Base-by-base conservation (phyloP, 306 rosid genomes). In the Glycine latifolia region DNA sequence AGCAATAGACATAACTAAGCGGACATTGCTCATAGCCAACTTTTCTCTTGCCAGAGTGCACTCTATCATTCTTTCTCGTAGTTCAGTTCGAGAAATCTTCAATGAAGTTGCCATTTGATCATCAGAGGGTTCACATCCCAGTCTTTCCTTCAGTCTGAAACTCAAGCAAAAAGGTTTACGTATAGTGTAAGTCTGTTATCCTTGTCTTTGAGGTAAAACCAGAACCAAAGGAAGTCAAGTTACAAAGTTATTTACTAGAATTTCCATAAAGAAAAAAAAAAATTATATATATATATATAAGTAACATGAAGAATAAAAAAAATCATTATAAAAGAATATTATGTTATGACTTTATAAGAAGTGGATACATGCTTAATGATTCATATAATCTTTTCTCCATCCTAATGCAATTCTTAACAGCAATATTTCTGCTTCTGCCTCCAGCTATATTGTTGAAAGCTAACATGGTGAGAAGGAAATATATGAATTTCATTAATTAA, bases 21-120 rank as follows among this genome's bases (percentile, higher is more conserved):
- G 99, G 81, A 95, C 94, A 76, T 95, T 95, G 88, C 98, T 91
- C 99, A 95, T 93, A 26, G 98, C 89, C 84, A 95, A 79, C 85
- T 88, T 90, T 87, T 95, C 98, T 86, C 96, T 93, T 14, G 99
- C 99, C 84, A 95, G 82, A 81, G 89, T 61, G 79, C 94, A 85
- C 83, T 95, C 96, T 31, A 93, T 86, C 84, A 85, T 60, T 74
- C 85, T 91, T 70, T 91, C 83, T 77, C 75, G 88, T 14, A 95
- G 87, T 55, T 89, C 94, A 39, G 90, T 69, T 4, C 91, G 79
- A 47, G 99, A 89, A 81, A 95, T 95, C 87, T 85, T 89, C 83
- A 95, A 84, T 4, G 96, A 90, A 56, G 84, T 83, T 15, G 99
- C 97, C 13, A 95, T 85, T 81, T 95, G 97, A 69, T 93, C 93